Evolutionary conservation across 179 eudicot species (phyloP), one percentile per base, ranked within the genome.

Genomic region (Monotropa hypopitys): DNA sequence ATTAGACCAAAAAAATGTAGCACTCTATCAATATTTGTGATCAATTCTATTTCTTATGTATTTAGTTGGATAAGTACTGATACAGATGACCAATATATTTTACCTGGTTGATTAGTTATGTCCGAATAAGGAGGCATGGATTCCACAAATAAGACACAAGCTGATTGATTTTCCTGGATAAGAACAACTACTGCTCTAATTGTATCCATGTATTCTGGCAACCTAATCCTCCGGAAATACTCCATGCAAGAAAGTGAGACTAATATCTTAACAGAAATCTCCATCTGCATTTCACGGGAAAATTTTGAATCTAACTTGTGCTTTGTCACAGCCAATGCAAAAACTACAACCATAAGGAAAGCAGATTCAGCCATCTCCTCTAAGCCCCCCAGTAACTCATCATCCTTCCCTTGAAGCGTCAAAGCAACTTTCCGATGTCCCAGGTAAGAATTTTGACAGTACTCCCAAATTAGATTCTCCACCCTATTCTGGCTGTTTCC

Each of bases 341-440:
- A 96, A 75, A 96, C 89, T 35, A 89, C 98, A 81, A 89, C 90
- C 99, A 93, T 91, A 77, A 96, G 88, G 84, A 96, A 96, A 70
- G 96, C 94, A 69, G 99, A 89, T 82, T 91, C 99, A 54, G 97
- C 93, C 70, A 96, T 82, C 81, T 90, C 91, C 79, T 96, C 99
- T 67, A 96, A 71, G 79, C 89, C 89, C 73, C 75, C 76, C 8
- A 96, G 84, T 67, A 96, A 80, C 69, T 84, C 88, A 74, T 87
- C 89, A 12, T 80, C 78, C 78, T 71, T 83, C 67, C 89, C 94
- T 67, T 81, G 85, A 67, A 93, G 85, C 71, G 87, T 20, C 74
- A 90, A 76, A 81, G 87, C 84, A 71, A 83, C 88, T 81, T 76
- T 79, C 74, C 98, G 83, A 83, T 93, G 99, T 71, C 89, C 85